Percentiles rank a stretch among this genome's conserved stretches.
phyloP scores from a whole-genome alignment of 352 stramenopile genomes.

The Ochromonadaceae sp. region DNA sequence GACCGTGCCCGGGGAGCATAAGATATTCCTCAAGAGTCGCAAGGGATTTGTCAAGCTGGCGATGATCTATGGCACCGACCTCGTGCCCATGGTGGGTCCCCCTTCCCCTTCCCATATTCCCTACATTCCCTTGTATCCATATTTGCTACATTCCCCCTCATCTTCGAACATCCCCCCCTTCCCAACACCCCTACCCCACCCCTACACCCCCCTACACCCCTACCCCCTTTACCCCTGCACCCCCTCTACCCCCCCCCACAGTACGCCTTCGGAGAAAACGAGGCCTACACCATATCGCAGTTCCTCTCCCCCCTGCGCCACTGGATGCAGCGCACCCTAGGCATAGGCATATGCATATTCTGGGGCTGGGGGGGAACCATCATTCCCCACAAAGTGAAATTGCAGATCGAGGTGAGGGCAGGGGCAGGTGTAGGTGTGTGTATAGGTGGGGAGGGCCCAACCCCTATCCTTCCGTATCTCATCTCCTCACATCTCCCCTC shows the following conservation, averaged over 20 bases:
- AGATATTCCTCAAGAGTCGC: slow-evolving; percentile 15
- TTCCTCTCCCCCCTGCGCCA: not conserved
- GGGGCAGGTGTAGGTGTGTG: no score
- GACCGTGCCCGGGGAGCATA: not conserved
- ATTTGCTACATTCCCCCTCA: no score
- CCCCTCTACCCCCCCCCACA: not conserved
- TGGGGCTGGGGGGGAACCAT: not conserved
- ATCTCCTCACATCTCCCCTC: no score
- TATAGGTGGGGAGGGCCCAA: no score
- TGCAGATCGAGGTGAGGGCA: not conserved
- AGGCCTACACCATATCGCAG: slow-evolving; percentile 16
- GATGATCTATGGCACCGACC: slow-evolving; percentile 17
- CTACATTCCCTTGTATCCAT: no score
- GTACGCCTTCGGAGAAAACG: slow-evolving; percentile 23
- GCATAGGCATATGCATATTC: not conserved
- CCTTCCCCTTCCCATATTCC: no score
- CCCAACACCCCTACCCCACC: no score
- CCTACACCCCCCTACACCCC: not conserved
- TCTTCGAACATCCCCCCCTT: no score
- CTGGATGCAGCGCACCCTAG: slow-evolving; percentile 11
- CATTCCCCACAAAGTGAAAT: not conserved
- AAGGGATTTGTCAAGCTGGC: slow-evolving; percentile 24
- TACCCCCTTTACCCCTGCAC: not conserved
- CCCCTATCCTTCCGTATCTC: no score
- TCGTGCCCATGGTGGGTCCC: slow-evolving; percentile 19